Evolutionary conservation across 495 filamentous ascomycete genomes (phyloP), one percentile per base, ranked within the genome.

Genomic region (Neurospora tetraspora): DNA sequence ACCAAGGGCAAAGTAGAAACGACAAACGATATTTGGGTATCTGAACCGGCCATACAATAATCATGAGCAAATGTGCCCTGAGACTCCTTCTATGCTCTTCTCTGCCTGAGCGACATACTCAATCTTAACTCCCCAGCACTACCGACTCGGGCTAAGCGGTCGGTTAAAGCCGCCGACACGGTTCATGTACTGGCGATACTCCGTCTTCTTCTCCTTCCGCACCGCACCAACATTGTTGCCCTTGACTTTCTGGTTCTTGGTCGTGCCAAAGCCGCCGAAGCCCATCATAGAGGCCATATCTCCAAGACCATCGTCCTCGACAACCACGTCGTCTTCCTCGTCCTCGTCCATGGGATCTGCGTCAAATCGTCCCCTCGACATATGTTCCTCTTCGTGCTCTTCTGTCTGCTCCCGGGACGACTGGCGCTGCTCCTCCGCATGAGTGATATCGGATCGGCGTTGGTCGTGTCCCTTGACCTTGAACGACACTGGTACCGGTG

Each of bases 121-220:
- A 4, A 31, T 65, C 23, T 1, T 10, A n/a, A 5, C 47, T 10
- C 69, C n/a, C 68, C 34, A 65, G 12, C n/a, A 68, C 39, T 83
- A 83, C 23, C 84, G 80, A 4, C 74, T 75, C 14, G 86, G 87
- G 78, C 86, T 88, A 73, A 99, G 86, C 47, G 96, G 94, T 77
- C 96, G 85, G 81, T 99, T 99, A 86, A 99, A 99, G 59, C 96
- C 96, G 65, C 95, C 95, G n/a, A 89, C 82, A 71, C 96, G 91
- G 81, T 99, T 99, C 96, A 99, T 99, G 80, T 99, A 99, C 88
- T 99, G 96, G 78, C 96, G 86, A 78, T 98, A 98, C 86, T 96
- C 89, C 7, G 91, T 92, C 87, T 93, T 93, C 89, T 97, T 98
- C 84, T 97, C 95, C 86, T 97, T 98, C 73, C 91, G 83, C 38